Evolutionary conservation across 1,284 basidiomycete genomes (phyloP).

Genomic region (Ceratobasidium sp.): DNA sequence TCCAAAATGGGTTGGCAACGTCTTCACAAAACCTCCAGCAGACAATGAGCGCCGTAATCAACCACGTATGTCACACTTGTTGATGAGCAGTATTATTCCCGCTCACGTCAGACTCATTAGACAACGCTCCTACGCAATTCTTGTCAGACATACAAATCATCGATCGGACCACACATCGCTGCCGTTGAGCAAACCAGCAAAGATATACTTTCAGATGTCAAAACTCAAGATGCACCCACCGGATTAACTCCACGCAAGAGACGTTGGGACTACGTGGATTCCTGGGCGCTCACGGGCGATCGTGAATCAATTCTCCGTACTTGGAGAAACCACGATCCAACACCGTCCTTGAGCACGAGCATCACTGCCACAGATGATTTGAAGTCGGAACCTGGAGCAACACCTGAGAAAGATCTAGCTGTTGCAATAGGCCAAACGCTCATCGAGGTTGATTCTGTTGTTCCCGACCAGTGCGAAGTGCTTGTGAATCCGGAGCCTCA

Average conservation of each 20-base stretch:
- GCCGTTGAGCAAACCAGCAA: slow-evolving; percentile 59
- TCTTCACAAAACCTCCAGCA: slow-evolving; percentile 59
- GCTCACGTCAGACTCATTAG: slow-evolving; percentile 1
- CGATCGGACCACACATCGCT: slow-evolving; percentile 51
- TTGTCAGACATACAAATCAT: slow-evolving; percentile 30
- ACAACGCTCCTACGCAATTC: slow-evolving; percentile 21
- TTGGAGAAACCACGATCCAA: slow-evolving; percentile 47
- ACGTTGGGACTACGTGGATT: slow-evolving; percentile 66
- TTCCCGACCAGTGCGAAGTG: neutral
- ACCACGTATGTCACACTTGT: slow-evolving; percentile 56
- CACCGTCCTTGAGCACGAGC: slow-evolving; percentile 19
- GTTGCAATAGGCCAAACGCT: neutral
- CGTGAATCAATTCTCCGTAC: slow-evolving; percentile 63
- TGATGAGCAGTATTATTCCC: neutral
- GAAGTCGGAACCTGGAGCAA: neutral
- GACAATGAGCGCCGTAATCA: slow-evolving; percentile 54
- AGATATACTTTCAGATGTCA: slow-evolving; percentile 63
- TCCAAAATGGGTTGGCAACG: slow-evolving; percentile 47
- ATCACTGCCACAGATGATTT: slow-evolving; percentile 17
- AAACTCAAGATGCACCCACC: slow-evolving; percentile 65
- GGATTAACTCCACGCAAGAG: slow-evolving; percentile 77
- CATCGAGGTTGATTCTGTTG: neutral
- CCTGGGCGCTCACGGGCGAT: slow-evolving; percentile 70
- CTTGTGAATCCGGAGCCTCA: slow-evolving; percentile 1
- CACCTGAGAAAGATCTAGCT: slow-evolving; percentile 2